Evolutionary conservation across 2,329 filamentous ascomycete species (phyloP).

Genomic region (Sporothrix variecibatus): DNA sequence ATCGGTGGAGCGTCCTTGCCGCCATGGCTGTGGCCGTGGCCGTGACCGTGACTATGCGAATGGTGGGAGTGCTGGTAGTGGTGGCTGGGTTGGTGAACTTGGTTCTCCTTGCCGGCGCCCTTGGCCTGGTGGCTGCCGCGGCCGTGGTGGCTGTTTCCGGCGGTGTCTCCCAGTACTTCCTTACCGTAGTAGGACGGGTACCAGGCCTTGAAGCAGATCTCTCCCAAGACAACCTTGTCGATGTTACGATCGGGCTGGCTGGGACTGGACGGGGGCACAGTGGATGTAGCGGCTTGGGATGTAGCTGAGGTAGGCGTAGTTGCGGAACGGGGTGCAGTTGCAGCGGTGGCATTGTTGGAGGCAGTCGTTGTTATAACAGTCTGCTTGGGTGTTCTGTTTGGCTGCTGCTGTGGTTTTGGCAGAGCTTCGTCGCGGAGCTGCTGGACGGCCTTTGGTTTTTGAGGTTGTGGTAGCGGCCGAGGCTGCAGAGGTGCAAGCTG

Average conservation of each 20-base stretch:
- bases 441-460: slow-evolving; percentile 36
- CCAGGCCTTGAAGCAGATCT: slow-evolving; percentile 84
- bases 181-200: slow-evolving; percentile 88
- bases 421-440: neutral
- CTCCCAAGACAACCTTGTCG: slow-evolving; percentile 81
- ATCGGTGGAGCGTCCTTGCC: slow-evolving; percentile 44
- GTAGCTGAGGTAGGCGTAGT: slow-evolving; percentile 41
- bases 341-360: neutral
- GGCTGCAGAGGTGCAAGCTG: neutral
- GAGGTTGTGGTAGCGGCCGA: neutral
- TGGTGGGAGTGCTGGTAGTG: slow-evolving; percentile 2
- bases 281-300: neutral
- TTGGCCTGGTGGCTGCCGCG: slow-evolving; percentile 14
- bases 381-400: neutral
- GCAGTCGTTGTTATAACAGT: neutral
- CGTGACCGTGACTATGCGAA: neutral
- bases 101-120: slow-evolving; percentile 35
- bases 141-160: slow-evolving; percentile 35
- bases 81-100: neutral
- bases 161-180: slow-evolving; percentile 60
- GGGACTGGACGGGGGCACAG: slow-evolving; percentile 40
- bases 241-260: slow-evolving; percentile 69
- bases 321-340: slow-evolving; percentile 35
- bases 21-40: slow-evolving; percentile 27
- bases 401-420: neutral